Base-by-base conservation (phyloP, 2,329 filamentous ascomycete species). In the Trichoderma asperellum region DNA sequence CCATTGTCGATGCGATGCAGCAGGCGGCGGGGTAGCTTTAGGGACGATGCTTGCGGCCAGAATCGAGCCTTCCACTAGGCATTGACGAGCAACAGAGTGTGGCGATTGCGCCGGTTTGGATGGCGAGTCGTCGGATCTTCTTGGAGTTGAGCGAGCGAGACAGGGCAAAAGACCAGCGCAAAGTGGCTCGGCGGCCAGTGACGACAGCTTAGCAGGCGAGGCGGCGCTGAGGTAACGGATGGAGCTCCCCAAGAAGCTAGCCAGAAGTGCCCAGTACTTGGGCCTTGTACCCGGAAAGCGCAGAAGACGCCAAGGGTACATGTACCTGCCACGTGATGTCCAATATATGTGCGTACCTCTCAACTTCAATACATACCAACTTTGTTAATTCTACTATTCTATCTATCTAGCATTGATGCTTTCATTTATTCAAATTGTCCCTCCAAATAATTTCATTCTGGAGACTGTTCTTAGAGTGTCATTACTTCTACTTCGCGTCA, bases 1-100 rank as follows among this genome's bases (percentile, higher is more conserved):
- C 82, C 81, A 83, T 83, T 71, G 72, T 77, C 71, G 68, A 73
- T 69, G 70, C 68, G 59, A 55, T 55, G 4, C 34, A 12, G 55
- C 67, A 61, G 60, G 71, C 74, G 72, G 77, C 74, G 76, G 77
- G 77, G 76, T 76, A 77, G 76, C 77, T 79, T 73, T n/a, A 18
- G 70, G 70, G 70, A 73, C 68, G 71, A 68, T 56, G 34, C 32
- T 57, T 57, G 37, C 43, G 52, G 34, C 40, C 18, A 34, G 29
- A 37, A 52, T 37, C 21, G 72, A 71, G 70, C 73, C 71, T 72
- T 72, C 73, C 73, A 70, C 70, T 63, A 72, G 72, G 72, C 71
- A 76, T 76, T 71, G 73, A 75, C 71, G 70, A 72, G 29, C 21
- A 34, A 10, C 34, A 37, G 55, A 59, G 62, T 14, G 72, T 71